Evolutionary conservation across 169 alveolate genomes (phyloP), one percentile per base, ranked within the genome.

Genomic region (Toxoplasma gondii): DNA sequence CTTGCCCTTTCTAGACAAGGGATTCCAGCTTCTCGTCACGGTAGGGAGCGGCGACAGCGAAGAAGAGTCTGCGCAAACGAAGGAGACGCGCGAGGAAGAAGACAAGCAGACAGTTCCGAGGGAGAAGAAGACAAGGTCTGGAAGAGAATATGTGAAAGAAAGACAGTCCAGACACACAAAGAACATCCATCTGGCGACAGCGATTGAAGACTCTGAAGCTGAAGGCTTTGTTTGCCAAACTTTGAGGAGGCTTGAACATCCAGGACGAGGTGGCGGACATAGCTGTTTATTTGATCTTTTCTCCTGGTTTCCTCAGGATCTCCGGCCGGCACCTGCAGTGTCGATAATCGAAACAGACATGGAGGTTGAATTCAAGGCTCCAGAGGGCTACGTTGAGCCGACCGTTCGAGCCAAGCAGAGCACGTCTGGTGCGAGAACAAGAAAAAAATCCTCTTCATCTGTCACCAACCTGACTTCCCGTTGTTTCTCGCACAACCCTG

Each of bases 351-450:
- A 98, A 94, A 98, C 99, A 43, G 99, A 98, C 94, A 96, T 98
- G 31, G 98, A 97, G 45, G 99, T 98, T 17, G 99, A 98, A 70
- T 98, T 98, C 96, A 98, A 97, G 67, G 96, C 98, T 12, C 99
- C 99, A 38, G 97, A 98, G 94, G 97, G 94, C 83, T 96, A 94
- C 88, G 93, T 83, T 69, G 95, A 58, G 41, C 83, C 91, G 27
- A 36, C 44, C 39, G 41, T 44, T 16, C 39, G 84, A 4, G 43
- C 9, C 44, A 36, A 41, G 84, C 41, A 24, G 38, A 29, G 9
- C 31, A 29, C 81, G 10, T 24, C 81, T 9, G 81, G 58, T 49
- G 58, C 4, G 58, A 49, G 19, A 53, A 9, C 67, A 53, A 53
- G 67, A 19, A 12, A 19, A 19, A 19, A 9, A 19, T 53, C 19